Conservation (phyloP, 2,329 filamentous ascomycete genomes). For the Trichoderma atroviride region DNA sequence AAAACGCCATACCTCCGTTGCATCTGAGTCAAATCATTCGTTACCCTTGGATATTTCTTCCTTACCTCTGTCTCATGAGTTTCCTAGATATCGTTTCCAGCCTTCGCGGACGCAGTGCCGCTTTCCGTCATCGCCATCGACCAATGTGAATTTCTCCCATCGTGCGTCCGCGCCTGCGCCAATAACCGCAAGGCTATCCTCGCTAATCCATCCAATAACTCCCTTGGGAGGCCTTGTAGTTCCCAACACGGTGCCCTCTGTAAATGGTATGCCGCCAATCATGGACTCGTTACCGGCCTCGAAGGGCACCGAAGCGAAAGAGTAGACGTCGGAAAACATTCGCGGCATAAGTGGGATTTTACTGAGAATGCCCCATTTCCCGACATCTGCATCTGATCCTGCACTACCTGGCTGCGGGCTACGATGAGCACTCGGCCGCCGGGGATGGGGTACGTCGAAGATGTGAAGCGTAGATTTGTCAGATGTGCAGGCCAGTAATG, state of each 20-base stretch:
- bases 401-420: conserved; percentile 36
- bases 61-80: conserved; percentile 34
- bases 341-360: conserved; percentile 83
- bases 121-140: conserved; percentile 68
- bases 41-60: neutral
- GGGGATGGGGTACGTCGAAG: conserved; percentile 75
- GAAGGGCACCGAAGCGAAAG: conserved; percentile 78
- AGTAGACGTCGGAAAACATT: conserved; percentile 87
- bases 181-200: conserved; percentile 73
- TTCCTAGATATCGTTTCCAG: conserved; percentile 76
- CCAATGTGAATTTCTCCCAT: conserved; percentile 84
- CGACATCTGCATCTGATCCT: conserved; percentile 52
- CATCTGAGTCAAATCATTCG: conserved; percentile 10
- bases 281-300: conserved; percentile 76
- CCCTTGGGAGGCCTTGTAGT: conserved; percentile 73
- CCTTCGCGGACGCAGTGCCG: conserved; percentile 70
- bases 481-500: conserved; percentile 84
- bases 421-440: conserved; percentile 42
- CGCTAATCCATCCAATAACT: conserved; percentile 79
- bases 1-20: conserved; percentile 9
- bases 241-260: conserved; percentile 51
- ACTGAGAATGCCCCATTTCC: conserved; percentile 84
- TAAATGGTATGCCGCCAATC: conserved; percentile 48
- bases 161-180: conserved; percentile 78
- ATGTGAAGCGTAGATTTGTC: conserved; percentile 96